A percentile compares a stretch with the other conserved stretches of the same genome.
Conservation (phyloP, 2,329 filamentous ascomycete genomes). For the Fusarium incarnatum region DNA sequence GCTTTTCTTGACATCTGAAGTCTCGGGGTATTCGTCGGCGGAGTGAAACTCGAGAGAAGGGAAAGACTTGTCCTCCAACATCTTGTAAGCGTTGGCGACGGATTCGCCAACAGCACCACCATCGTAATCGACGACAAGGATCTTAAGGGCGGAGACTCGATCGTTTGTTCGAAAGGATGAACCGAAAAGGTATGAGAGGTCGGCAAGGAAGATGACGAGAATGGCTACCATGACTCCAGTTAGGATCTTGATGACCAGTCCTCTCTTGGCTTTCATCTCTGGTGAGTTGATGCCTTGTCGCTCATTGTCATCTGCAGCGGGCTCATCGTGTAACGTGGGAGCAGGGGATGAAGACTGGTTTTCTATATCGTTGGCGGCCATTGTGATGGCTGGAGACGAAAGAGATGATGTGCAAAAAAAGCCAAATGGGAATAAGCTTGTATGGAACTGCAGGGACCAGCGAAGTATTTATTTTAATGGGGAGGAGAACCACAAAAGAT, state of each 20-base stretch:
- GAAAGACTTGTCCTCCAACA: conserved; percentile 47
- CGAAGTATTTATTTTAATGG: not conserved
- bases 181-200: conserved; percentile 52
- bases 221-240: conserved; percentile 32
- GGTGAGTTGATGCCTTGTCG: conserved; percentile 23
- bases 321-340: conserved; percentile 30
- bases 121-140: conserved; percentile 50
- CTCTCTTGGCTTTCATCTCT: conserved; percentile 24
- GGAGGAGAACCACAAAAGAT: not conserved
- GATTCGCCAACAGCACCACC: conserved; percentile 50
- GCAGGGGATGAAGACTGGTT: conserved; percentile 27
- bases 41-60: conserved; percentile 49
- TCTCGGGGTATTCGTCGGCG: conserved; percentile 42
- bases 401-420: not conserved
- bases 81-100: conserved; percentile 50
- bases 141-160: conserved; percentile 44
- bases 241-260: conserved; percentile 22
- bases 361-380: conserved; percentile 14
- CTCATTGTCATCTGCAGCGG: not conserved
- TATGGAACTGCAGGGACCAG: not conserved
- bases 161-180: conserved; percentile 43
- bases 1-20: conserved; percentile 45
- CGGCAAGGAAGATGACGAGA: conserved; percentile 40
- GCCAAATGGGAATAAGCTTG: not conserved
- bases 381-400: not conserved